A percentile compares a stretch with the other conserved stretches of the same genome.
phyloP scores from a whole-genome alignment of 768 basidiomycete genomes.

The Russula griseocarnosa region DNA sequence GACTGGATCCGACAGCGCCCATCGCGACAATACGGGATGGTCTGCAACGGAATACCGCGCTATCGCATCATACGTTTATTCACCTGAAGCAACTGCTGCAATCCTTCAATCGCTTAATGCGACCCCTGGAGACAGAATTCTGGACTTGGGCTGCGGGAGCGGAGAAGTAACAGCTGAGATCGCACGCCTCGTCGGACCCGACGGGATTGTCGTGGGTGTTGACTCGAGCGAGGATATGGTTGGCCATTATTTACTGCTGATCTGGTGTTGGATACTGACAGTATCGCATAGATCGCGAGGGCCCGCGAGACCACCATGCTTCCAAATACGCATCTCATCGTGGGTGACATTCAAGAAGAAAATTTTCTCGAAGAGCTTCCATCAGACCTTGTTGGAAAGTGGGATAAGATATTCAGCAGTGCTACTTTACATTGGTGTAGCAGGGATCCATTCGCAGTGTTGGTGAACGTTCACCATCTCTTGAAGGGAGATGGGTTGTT shows the following conservation, averaged over 20 bases:
- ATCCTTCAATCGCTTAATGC: conserved; percentile 61
- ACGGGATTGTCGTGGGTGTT: conserved; percentile 59
- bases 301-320: conserved; percentile 35
- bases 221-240: conserved; percentile 77
- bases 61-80: conserved; percentile 68
- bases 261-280: background rate
- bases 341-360: conserved; percentile 49
- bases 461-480: conserved; percentile 53
- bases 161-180: conserved; percentile 69
- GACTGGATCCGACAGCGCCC: background rate
- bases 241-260: conserved; percentile 24
- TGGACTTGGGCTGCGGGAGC: conserved; percentile 81
- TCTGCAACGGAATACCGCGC: conserved; percentile 58
- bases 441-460: conserved; percentile 59
- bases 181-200: conserved; percentile 45
- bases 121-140: conserved; percentile 60
- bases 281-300: conserved; percentile 46
- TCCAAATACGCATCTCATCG: conserved; percentile 30
- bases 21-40: conserved; percentile 39
- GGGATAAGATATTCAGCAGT: conserved; percentile 77
- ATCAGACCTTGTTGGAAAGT: conserved; percentile 38
- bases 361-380: conserved; percentile 27
- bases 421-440: conserved; percentile 88
- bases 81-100: conserved; percentile 47
- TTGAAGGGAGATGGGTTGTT: conserved; percentile 70